These are phyloP conservation scores for Creolimax fragrantissima DNA, from an alignment of 78 protist species.

Conservation along the genomic window DNA sequence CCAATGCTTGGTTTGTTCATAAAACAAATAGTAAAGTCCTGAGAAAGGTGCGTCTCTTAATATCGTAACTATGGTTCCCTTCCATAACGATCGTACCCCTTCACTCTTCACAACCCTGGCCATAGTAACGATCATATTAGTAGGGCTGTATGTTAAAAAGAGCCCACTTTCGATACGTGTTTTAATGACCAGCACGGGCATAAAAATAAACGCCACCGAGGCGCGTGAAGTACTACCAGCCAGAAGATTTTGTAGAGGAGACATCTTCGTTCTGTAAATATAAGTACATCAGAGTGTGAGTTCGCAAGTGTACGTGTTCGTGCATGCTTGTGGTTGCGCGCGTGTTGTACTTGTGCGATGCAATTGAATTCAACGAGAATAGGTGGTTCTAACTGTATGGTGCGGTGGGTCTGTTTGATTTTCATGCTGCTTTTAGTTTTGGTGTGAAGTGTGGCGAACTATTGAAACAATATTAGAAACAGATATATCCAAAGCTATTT, in stretches of 20 bases:
- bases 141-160: background rate
- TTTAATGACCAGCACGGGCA: conserved; percentile 11
- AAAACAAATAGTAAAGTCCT: conserved; percentile 7
- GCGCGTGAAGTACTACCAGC: background rate
- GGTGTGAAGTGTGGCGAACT: too few species aligned
- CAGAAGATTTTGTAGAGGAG: background rate
- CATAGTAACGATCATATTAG: background rate
- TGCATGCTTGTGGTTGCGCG: too few species aligned
- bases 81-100: background rate
- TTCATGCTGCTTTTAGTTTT: too few species aligned
- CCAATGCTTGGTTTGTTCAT: background rate
- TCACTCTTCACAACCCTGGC: background rate
- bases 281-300: too few species aligned
- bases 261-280: background rate
- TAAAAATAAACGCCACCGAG: background rate
- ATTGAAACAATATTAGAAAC: too few species aligned
- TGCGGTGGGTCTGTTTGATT: too few species aligned
- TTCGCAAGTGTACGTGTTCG: too few species aligned
- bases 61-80: conserved; percentile 7
- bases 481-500: too few species aligned
- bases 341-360: too few species aligned
- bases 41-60: conserved; percentile 25
- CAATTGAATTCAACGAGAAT: too few species aligned
- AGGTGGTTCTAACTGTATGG: too few species aligned
- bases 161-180: conserved; percentile 19